Evolutionary conservation across 2,329 filamentous ascomycete genomes (phyloP).

Genomic region (Sordariomycetes sp.): DNA sequence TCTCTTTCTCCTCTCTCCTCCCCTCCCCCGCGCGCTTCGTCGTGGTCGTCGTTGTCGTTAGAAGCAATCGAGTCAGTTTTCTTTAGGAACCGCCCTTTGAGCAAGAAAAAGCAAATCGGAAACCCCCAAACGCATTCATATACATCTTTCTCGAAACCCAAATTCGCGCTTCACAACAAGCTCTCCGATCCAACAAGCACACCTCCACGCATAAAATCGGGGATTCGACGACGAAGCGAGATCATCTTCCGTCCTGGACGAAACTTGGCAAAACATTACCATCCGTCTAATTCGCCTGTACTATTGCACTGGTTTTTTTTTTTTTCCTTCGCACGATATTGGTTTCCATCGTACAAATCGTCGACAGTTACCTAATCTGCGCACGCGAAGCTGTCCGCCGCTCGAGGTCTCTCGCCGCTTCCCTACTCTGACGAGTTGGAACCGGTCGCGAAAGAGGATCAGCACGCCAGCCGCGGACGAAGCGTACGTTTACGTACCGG

Average conservation of each 20-base stretch:
- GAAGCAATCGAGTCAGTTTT: slow-evolving; percentile 10
- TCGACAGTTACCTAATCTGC: slow-evolving; percentile 1
- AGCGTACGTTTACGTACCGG: background rate
- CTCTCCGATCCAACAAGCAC: background rate
- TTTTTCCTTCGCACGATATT: slow-evolving; percentile 15
- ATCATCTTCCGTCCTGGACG: slow-evolving; percentile 5
- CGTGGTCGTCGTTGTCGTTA: slow-evolving; percentile 15
- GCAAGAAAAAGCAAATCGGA: slow-evolving; percentile 6
- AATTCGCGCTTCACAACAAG: background rate
- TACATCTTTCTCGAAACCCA: background rate
- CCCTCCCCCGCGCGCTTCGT: slow-evolving; percentile 14
- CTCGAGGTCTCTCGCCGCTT: background rate
- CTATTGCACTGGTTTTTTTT: slow-evolving; percentile 2
- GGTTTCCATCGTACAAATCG: slow-evolving; percentile 10
- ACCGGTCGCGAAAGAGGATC: background rate
- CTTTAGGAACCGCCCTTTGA: background rate
- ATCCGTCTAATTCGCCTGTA: slow-evolving; percentile 3
- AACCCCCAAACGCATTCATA: slow-evolving; percentile 6
- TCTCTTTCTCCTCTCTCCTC: slow-evolving; percentile 17
- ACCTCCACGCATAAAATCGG: background rate
- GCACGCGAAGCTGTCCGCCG: background rate
- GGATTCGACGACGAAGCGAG: slow-evolving; percentile 4
- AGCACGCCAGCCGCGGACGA: background rate
- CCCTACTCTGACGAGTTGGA: background rate
- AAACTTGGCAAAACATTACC: background rate